phyloP scores from a whole-genome alignment of 2,329 filamentous ascomycete species.

The Rachicladosporium sp. region DNA sequence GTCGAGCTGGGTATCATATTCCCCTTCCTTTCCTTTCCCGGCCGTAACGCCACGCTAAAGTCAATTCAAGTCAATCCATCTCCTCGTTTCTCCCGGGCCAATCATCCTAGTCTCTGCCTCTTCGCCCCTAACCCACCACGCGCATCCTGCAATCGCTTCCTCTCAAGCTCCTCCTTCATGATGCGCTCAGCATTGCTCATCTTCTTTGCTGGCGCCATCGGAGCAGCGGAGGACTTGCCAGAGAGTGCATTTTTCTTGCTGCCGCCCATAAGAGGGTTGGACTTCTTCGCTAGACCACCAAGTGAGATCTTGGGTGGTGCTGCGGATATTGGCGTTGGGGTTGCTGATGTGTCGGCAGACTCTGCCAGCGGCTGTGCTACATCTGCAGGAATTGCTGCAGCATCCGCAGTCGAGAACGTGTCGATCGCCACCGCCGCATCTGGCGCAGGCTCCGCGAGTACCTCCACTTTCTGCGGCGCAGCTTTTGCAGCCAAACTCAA shows the following conservation, averaged over 20 bases:
- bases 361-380: no score
- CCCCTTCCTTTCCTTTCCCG: no score
- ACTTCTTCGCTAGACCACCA: constrained; percentile 43
- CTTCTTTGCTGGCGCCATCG: constrained; percentile 55
- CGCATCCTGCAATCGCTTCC: constrained; percentile 25
- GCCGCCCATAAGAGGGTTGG: constrained; percentile 3
- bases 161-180: constrained; percentile 53
- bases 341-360: neutral
- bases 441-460: constrained; percentile 1
- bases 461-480: constrained; percentile 3
- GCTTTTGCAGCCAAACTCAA: constrained; percentile 21
- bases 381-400: constrained; percentile 2
- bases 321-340: constrained; percentile 14
- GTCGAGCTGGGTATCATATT: no score
- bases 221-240: constrained; percentile 48
- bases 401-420: constrained; percentile 16
- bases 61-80: no score
- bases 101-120: constrained; percentile 13
- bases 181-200: constrained; percentile 82
- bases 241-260: constrained; percentile 67
- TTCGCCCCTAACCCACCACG: constrained; percentile 14
- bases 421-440: constrained; percentile 18
- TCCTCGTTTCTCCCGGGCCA: neutral
- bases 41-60: no score
- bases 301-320: constrained; percentile 44